These are phyloP conservation scores for Circinella minor DNA, from an alignment of 371 early-diverging fungal genomes.

Conservation along the genomic window DNA sequence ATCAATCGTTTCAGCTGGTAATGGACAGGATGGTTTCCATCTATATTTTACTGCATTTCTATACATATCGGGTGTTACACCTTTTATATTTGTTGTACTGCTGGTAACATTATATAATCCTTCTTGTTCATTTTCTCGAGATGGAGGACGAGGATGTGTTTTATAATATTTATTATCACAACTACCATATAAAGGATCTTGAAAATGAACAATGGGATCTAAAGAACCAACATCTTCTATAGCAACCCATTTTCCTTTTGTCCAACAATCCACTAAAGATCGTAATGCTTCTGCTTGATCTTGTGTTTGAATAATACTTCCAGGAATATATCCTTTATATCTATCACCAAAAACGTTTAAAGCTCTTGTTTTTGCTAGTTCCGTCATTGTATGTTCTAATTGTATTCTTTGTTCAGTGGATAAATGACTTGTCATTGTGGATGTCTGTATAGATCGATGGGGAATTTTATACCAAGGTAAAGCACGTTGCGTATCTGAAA, in stretches of 20 bases:
- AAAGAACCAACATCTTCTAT: not conserved
- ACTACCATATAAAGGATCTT: constrained; percentile 44
- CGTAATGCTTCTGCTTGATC: constrained; percentile 20
- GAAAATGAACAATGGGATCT: constrained; percentile 31
- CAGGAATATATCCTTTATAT: constrained; percentile 17
- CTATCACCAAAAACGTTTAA: constrained; percentile 7
- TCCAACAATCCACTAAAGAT: constrained; percentile 26
- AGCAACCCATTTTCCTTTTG: constrained; percentile 15
- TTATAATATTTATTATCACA: constrained; percentile 35
- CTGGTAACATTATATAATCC: too few relatives aligned
- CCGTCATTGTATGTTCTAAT: constrained; percentile 4
- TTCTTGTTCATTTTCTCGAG: too few relatives aligned
- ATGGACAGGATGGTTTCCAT: constrained; percentile 19
- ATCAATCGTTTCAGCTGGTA: constrained; percentile 10
- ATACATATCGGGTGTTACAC: too few relatives aligned
- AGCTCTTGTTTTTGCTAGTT: not conserved
- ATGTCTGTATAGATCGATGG: not conserved
- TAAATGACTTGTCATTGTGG: constrained; percentile 1
- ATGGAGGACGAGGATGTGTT: not conserved
- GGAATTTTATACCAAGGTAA: constrained; percentile 20
- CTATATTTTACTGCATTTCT: constrained; percentile 11
- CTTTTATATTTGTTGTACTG: too few relatives aligned
- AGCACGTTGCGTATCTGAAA: not conserved
- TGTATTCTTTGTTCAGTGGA: constrained; percentile 7
- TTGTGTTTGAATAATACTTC: constrained; percentile 9